These are phyloP conservation scores for Saccharomyces pastorianus DNA, from an alignment of 1,139 yeast genomes.

Conservation along the genomic window DNA sequence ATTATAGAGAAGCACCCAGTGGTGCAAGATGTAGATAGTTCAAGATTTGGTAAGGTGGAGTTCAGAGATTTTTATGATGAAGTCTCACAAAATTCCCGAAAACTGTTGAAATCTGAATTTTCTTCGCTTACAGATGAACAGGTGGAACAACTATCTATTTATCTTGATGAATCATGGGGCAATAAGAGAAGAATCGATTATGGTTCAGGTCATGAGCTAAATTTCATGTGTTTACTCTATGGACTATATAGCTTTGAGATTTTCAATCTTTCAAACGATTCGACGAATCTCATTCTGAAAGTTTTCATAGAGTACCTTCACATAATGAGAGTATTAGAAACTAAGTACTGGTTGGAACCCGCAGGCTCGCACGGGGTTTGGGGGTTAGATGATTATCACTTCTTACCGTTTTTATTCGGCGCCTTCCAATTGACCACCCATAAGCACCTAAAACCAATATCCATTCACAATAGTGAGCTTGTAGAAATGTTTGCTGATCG, in stretches of 20 bases:
- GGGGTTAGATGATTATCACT: constrained; percentile 97
- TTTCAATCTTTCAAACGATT: constrained; percentile 35
- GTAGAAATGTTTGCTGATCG: constrained; percentile 69
- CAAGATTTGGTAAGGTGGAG: constrained; percentile 88
- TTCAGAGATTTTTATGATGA: constrained; percentile 79
- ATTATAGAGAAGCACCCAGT: constrained; percentile 60
- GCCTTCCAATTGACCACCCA: constrained; percentile 77
- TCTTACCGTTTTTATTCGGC: constrained; percentile 81
- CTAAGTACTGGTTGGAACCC: constrained; percentile 81
- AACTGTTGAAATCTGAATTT: constrained; percentile 22
- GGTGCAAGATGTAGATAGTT: constrained; percentile 45
- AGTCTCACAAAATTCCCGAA: constrained; percentile 33
- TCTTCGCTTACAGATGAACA: constrained; percentile 22
- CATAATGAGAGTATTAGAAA: constrained; percentile 35
- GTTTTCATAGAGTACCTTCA: constrained; percentile 46
- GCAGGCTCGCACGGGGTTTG: constrained; percentile 94
- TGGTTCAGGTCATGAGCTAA: constrained; percentile 95
- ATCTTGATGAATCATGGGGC: constrained; percentile 74
- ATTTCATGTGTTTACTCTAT: constrained; percentile 64
- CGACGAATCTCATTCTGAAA: constrained; percentile 48
- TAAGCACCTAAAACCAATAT: constrained; percentile 71
- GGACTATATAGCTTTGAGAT: constrained; percentile 43
- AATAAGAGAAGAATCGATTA: constrained; percentile 80
- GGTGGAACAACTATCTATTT: constrained; percentile 40
- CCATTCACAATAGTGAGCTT: constrained; percentile 76